Evolutionary conservation across 2,329 filamentous ascomycete genomes (phyloP).

Genomic region (Alternaria burnsii): DNA sequence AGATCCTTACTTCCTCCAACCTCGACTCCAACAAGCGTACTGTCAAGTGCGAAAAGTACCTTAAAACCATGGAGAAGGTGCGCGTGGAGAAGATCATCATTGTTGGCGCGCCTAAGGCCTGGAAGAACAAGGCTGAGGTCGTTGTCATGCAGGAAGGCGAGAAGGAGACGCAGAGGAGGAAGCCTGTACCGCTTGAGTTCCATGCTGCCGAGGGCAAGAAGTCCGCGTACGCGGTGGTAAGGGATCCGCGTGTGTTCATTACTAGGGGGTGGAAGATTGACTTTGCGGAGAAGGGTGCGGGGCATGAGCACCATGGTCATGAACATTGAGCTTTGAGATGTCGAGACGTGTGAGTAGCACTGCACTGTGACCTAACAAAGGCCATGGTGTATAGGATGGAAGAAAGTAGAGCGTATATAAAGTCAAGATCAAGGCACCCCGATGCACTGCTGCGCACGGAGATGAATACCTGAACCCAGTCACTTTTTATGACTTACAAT

Average conservation of each 20-base stretch:
- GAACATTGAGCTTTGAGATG: slow-evolving; percentile 22
- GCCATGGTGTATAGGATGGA: neutral
- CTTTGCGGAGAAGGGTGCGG: slow-evolving; percentile 50
- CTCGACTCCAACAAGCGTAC: slow-evolving; percentile 57
- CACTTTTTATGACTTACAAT: neutral
- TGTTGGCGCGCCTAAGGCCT: slow-evolving; percentile 77
- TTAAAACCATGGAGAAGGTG: slow-evolving; percentile 81
- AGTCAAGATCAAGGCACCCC: neutral
- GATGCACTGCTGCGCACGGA: neutral
- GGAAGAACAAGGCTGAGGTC: slow-evolving; percentile 71
- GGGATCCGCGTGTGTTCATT: slow-evolving; percentile 69
- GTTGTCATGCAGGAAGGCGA: slow-evolving; percentile 69
- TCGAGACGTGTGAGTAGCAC: neutral
- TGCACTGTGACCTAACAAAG: neutral
- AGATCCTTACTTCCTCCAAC: slow-evolving; percentile 72
- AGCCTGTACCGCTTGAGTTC: slow-evolving; percentile 68
- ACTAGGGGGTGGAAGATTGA: slow-evolving; percentile 70
- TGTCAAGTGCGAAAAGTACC: slow-evolving; percentile 74
- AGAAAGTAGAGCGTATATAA: too few relatives aligned
- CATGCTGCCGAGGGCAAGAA: slow-evolving; percentile 61
- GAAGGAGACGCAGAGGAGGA: slow-evolving; percentile 53
- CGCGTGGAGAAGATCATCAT: slow-evolving; percentile 84
- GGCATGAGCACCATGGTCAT: slow-evolving; percentile 36
- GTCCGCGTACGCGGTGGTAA: slow-evolving; percentile 70
- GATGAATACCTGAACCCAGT: too few relatives aligned